These are phyloP conservation scores for Hevea brasiliensis DNA, from an alignment of 345 rosid genomes.

Conservation along the genomic window DNA sequence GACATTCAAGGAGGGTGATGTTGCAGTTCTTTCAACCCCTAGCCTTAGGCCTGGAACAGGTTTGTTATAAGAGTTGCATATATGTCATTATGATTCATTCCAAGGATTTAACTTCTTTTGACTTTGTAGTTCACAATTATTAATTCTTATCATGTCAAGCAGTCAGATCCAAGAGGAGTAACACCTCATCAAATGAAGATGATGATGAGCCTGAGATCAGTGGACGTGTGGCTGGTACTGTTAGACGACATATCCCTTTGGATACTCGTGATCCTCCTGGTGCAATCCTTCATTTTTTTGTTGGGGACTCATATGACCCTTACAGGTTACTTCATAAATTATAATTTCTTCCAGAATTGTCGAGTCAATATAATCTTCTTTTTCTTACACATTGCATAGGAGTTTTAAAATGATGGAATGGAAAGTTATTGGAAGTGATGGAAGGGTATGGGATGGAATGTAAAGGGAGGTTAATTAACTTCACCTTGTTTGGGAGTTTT, in stretches of 20 bases:
- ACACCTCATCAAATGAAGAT: conserved; percentile 38
- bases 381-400: too few relatives aligned
- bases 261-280: conserved; percentile 97
- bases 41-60: conserved; percentile 83
- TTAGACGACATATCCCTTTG: conserved; percentile 82
- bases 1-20: conserved; percentile 98
- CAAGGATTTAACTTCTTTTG: neutral
- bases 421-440: too few relatives aligned
- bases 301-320: conserved; percentile 75
- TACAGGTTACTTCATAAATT: conserved; percentile 45
- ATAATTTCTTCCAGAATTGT: conserved; percentile 9
- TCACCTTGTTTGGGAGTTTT: too few relatives aligned
- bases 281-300: conserved; percentile 94
- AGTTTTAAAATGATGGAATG: too few relatives aligned
- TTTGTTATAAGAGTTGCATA: conserved; percentile 22
- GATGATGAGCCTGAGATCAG: conserved; percentile 68
- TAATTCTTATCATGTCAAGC: conserved; percentile 23
- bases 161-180: conserved; percentile 59
- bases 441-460: too few relatives aligned
- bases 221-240: conserved; percentile 92
- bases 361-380: neutral
- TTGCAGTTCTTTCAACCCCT: conserved; percentile 82
- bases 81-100: neutral
- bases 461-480: too few relatives aligned
- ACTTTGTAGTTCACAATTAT: neutral